phyloP scores from a whole-genome alignment of 345 rosid species.

The Brassica incana region DNA sequence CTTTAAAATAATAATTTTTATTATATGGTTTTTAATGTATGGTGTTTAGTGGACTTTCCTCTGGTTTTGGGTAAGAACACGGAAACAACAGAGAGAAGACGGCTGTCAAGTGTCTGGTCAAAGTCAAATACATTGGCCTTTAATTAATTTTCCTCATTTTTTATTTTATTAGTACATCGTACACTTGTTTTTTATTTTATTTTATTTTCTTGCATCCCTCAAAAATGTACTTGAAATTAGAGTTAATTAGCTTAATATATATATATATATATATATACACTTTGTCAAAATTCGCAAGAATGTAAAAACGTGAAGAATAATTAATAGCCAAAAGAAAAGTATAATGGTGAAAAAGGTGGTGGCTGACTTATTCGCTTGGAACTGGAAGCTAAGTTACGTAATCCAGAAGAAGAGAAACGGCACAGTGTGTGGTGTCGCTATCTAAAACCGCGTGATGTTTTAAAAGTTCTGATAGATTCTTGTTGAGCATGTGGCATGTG shows the following conservation, averaged over 20 bases:
- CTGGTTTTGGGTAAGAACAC: slow-evolving; percentile 35
- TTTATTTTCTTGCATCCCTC: neutral
- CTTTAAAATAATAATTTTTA: neutral
- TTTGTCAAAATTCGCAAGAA: too few relatives aligned
- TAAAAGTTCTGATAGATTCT: neutral
- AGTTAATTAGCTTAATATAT: too few relatives aligned
- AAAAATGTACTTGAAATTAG: neutral
- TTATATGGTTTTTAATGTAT: neutral
- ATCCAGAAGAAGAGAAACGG: neutral
- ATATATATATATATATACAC: too few relatives aligned
- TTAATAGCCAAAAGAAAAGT: neutral
- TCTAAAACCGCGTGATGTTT: neutral
- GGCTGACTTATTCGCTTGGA: neutral
- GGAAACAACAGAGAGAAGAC: slow-evolving; percentile 32
- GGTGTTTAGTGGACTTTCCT: slow-evolving; percentile 33
- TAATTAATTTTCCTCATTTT: neutral
- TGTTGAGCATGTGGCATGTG: slow-evolving; percentile 30
- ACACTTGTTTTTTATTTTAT: neutral
- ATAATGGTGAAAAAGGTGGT: neutral
- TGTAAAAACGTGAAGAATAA: too few relatives aligned
- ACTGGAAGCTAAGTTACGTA: neutral
- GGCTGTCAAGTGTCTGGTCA: slow-evolving; percentile 33
- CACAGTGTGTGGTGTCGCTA: neutral
- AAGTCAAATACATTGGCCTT: slow-evolving; percentile 17
- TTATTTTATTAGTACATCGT: neutral